Evolutionary conservation across 352 stramenopile genomes (phyloP), one percentile per base, ranked within the genome.

Genomic region (Phytophthora crassamura): DNA sequence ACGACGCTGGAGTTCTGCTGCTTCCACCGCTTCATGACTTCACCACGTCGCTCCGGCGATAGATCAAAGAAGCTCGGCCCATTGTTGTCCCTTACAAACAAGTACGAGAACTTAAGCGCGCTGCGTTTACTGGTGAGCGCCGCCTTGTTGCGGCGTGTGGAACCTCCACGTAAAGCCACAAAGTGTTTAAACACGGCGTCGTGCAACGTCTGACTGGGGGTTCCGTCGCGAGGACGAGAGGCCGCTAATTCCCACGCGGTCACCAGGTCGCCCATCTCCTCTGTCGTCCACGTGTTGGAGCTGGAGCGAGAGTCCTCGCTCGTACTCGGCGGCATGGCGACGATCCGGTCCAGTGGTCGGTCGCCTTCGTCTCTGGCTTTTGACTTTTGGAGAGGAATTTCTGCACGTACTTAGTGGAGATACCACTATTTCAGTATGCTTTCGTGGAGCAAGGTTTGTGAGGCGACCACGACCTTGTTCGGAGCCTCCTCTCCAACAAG

Each of bases 131-230:
- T 76, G 2, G 66, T 69, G 7, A 80, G 58, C 25, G 72, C 69
- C 12, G 67, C 53, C 49, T 72, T 68, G 35, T 80, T 78, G 15
- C 72, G 72, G 1, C 64, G 57, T n/a, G 69, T 67, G 4, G 60
- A 72, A 2, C 72, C 72, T 8, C 69, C 69, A 6, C 64, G 65
- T 0, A 71, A 61, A 6, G 34, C 56, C 35, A 74, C 65, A 51
- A 80, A 80, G 40, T 74, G 69, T 7, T 69, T 58, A 41, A 63
- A 78, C 39, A 74, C 68, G 14, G 45, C 57, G 57, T 75, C 64
- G 45, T 74, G 50, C 18, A 74, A 39, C 9, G n/a, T 60, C 43
- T 59, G 43, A 4, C 25, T 30, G 16, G 48, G 25, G n/a, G 8
- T 25, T 30, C 16, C 14, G 4, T 46, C 43, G 36, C 51, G 68